Evolutionary conservation across 2,329 filamentous ascomycete genomes (phyloP), one percentile per base, ranked within the genome.

Genomic region (Hypoxylon sp.): DNA sequence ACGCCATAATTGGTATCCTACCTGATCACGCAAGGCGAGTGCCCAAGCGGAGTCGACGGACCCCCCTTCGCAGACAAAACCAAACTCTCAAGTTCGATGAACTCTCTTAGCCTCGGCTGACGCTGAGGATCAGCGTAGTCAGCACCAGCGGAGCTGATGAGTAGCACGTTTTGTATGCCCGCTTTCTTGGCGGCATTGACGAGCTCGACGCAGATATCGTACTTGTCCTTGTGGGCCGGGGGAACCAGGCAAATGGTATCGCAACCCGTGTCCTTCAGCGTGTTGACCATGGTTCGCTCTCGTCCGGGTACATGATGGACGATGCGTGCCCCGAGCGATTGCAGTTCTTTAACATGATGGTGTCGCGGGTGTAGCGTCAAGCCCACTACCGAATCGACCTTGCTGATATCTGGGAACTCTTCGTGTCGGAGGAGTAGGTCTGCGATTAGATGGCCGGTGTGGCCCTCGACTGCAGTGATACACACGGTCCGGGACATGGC

Each of bases 371-470:
- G 35, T 14, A 61, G 14, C 6, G 35, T 53, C 20, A 33, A 35
- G 25, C 33, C 33, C 2, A 61, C 35, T 17, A 33, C 17, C 6
- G 35, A 61, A 44, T 54, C 58, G 3, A 61, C 58, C 30, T 44
- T 61, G 17, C 20, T 22, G 27, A 61, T 53, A 7, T 44, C 57
- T 6, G 46, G 48, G 27, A 50, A 60, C 33, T 60, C n/a, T 3
- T 60, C 57, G 22, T 42, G 48, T 35, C 37, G 37, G 20, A 54
- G 49, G 17, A 54, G 48, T 46, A 61, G 17, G 27, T 27, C 50
- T n/a, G 58, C 58, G 35, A 61, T 53, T 35, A 61, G 13, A 37
- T 61, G 49, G 27, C 58, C 30, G n/a, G 49, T 54, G 6, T 61
- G 58, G 44, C 58, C 58, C 37, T 54, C 58, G 11, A 37, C 49